These are phyloP conservation scores for Trichoderma breve DNA, from an alignment of 2,329 filamentous ascomycete species.

Conservation along the genomic window DNA sequence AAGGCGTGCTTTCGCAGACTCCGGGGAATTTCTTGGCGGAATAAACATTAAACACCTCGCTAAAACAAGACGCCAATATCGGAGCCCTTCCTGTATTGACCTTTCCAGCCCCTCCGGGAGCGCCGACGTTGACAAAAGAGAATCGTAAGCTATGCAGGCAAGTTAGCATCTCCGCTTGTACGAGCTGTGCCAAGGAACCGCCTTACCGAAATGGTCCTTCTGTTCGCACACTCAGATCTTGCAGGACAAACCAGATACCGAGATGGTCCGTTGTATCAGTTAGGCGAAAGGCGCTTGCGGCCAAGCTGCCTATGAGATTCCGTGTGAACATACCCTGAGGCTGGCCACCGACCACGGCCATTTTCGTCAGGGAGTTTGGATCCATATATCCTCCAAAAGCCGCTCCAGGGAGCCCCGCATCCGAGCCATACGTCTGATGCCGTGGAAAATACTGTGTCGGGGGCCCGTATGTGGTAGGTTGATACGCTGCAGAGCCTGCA, in stretches of 20 bases:
- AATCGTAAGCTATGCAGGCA: constrained; percentile 53
- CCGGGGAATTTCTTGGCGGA: constrained; percentile 98
- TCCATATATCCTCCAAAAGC: constrained; percentile 32
- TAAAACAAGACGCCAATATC: constrained; percentile 82
- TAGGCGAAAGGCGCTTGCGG: constrained; percentile 83
- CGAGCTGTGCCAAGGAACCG: too few species aligned
- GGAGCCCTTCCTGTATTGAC: constrained; percentile 76
- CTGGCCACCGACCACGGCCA: constrained; percentile 43
- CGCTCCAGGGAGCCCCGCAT: constrained; percentile 28
- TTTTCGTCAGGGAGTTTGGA: constrained; percentile 32
- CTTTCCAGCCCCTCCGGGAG: constrained; percentile 39
- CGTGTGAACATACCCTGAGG: constrained; percentile 87
- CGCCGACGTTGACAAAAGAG: constrained; percentile 82
- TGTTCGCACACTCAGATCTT: constrained; percentile 90
- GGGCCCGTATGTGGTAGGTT: constrained; percentile 35
- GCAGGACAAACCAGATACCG: constrained; percentile 95
- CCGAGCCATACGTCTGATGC: constrained; percentile 33
- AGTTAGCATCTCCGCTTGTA: constrained; percentile 23
- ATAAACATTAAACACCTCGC: constrained; percentile 87
- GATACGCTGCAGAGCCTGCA: constrained; percentile 31
- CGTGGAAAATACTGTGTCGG: constrained; percentile 39
- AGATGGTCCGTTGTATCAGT: constrained; percentile 75
- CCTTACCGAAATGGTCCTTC: constrained; percentile 84
- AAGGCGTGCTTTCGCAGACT: constrained; percentile 85
- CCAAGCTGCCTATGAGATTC: constrained; percentile 89